These are phyloP conservation scores for Aphanomyces stellatus DNA, from an alignment of 352 stramenopile species.

Conservation along the genomic window DNA sequence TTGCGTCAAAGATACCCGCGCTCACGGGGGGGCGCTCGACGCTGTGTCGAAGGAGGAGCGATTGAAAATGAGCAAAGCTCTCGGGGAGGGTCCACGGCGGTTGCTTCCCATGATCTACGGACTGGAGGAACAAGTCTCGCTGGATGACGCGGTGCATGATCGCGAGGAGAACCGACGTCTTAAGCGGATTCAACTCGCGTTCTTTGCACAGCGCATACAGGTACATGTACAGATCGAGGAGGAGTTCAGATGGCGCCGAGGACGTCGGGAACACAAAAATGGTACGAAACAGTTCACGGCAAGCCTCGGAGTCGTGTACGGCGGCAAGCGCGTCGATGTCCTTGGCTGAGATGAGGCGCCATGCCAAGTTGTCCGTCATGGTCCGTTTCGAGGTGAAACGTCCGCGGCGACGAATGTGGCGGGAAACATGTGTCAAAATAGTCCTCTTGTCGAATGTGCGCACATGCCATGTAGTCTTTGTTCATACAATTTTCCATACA, in stretches of 20 bases:
- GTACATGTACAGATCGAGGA: slow-evolving; percentile 19
- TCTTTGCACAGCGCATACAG: slow-evolving; percentile 53
- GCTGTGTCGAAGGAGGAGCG: slow-evolving; percentile 24
- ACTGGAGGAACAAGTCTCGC: slow-evolving; percentile 30
- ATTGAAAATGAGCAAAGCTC: slow-evolving; percentile 57
- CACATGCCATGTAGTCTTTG: too few species aligned
- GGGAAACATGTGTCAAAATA: neutral
- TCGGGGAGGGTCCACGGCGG: slow-evolving; percentile 28
- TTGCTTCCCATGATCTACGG: slow-evolving; percentile 27
- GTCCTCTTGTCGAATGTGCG: neutral
- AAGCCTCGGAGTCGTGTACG: neutral
- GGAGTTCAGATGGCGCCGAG: neutral
- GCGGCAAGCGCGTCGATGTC: neutral
- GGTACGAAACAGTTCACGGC: neutral
- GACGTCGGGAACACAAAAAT: slow-evolving; percentile 8
- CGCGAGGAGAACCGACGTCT: slow-evolving; percentile 60
- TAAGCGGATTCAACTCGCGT: slow-evolving; percentile 37
- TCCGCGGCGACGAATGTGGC: neutral
- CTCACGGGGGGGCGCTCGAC: slow-evolving; percentile 26
- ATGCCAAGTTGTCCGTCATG: slow-evolving; percentile 17
- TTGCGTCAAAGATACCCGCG: slow-evolving; percentile 35
- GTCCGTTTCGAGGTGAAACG: neutral
- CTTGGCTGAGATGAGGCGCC: slow-evolving; percentile 6
- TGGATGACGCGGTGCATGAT: slow-evolving; percentile 63
- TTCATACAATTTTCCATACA: too few species aligned